phyloP scores from a whole-genome alignment of 2,329 filamentous ascomycete genomes.

The Drechslerella coelobrocha region DNA sequence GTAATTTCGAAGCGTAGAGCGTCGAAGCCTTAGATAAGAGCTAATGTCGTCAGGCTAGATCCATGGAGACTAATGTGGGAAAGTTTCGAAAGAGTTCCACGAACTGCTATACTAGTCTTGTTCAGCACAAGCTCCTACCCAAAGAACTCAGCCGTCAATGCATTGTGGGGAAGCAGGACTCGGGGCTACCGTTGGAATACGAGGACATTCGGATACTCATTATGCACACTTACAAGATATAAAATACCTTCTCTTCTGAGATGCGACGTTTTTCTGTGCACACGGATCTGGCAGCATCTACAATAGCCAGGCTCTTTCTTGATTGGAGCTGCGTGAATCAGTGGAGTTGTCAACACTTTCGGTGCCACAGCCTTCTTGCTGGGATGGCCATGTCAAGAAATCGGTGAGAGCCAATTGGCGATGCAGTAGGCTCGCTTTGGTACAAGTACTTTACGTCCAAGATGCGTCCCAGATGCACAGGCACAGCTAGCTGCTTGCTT shows the following conservation, averaged over 20 bases:
- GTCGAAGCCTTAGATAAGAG: not conserved
- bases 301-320: not conserved
- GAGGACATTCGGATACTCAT: slow-evolving; percentile 9
- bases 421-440: slow-evolving; percentile 39
- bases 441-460: slow-evolving; percentile 20
- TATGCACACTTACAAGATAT: not conserved
- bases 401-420: slow-evolving; percentile 35
- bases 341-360: slow-evolving; percentile 40
- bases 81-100: not conserved
- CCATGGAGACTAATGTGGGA: not conserved
- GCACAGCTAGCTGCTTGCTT: slow-evolving; percentile 39
- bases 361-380: slow-evolving; percentile 38
- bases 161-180: slow-evolving; percentile 30
- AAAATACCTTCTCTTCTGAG: too few species aligned
- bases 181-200: slow-evolving; percentile 36
- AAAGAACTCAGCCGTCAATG: slow-evolving; percentile 17
- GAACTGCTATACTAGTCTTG: slow-evolving; percentile 9
- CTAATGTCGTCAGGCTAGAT: not conserved
- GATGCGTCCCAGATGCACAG: slow-evolving; percentile 34
- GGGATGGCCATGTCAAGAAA: slow-evolving; percentile 45
- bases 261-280: not conserved
- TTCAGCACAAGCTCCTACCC: slow-evolving; percentile 9
- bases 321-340: not conserved
- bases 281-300: not conserved
- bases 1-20: too few species aligned